Base-by-base conservation (phyloP, 768 basidiomycete species). In the Amanita rubescens region DNA sequence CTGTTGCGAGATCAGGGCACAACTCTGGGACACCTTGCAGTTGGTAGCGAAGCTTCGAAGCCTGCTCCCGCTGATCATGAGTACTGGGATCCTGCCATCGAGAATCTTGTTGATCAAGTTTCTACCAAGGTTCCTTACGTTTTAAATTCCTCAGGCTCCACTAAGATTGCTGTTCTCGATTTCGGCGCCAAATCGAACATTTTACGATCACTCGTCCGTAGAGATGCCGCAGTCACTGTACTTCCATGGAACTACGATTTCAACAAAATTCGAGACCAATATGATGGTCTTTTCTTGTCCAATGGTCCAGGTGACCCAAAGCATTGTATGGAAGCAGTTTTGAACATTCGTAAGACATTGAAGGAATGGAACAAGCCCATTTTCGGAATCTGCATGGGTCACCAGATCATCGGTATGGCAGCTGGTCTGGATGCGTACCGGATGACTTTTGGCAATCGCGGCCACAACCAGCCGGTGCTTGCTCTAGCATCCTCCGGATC, bases 401-500 rank as follows among this genome's bases (percentile, higher is more conserved):
- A 98, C 66, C 95, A 98, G 70, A 80, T 99, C 60, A 89, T 99
- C 60, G 96, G 95, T 46, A 89, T 99, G 78, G 96, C 95, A 24
- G 95, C 94, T 20, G 95, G 96, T 19, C 69, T 97, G 51, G 94
- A 96, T 60, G 92, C 94, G 17, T 97, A 98, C 69, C 80, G 96
- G 42, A 99, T 99, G 96, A 93, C 87, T 9, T 99, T 98, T 65
- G 96, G 96, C n/a, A 97, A 99, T 68, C 87, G 96, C 59, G 96
- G 96, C 15, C 96, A 99, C 69, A 99, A 99, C 67, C 96, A 99
- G 67, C 96, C 96, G 27, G 96, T 99, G 11, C 77, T 99, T 41
- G 95, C 96, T 25, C 75, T 98, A 50, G 93, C 94, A n/a, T 87
- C 85, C 24, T 79, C 88, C 9, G 94, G 95, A 3, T 92, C 90